These are phyloP conservation scores for Lipomyces lipofer DNA, from an alignment of 805 yeast genomes.

Conservation along the genomic window DNA sequence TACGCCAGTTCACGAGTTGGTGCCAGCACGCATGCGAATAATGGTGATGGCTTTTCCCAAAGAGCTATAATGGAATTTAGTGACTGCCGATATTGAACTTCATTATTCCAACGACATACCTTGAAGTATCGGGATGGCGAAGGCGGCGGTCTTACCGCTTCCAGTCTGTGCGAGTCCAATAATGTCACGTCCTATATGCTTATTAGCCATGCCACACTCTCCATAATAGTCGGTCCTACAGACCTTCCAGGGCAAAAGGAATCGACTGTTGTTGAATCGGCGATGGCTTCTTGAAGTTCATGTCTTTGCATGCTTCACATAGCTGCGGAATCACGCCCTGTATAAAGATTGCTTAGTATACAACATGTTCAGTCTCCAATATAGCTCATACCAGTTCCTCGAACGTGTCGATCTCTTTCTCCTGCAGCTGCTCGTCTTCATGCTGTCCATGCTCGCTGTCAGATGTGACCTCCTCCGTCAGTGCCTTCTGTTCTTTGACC, in stretches of 20 bases:
- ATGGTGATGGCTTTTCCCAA: conserved; percentile 86
- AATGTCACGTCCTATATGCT: conserved; percentile 58
- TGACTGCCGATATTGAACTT: background rate
- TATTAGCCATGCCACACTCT: background rate
- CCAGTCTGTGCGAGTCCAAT: conserved; percentile 98
- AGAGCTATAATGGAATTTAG: conserved; percentile 46
- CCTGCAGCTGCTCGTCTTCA: conserved; percentile 22
- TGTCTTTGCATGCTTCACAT: conserved; percentile 69
- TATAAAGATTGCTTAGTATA: conserved; percentile 4
- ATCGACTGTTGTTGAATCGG: conserved; percentile 91
- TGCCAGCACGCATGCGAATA: conserved; percentile 83
- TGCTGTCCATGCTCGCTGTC: conserved; percentile 37
- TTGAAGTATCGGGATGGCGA: conserved; percentile 93
- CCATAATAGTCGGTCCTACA: background rate
- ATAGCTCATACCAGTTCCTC: conserved; percentile 21
- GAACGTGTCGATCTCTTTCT: conserved; percentile 31
- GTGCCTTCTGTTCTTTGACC: conserved; percentile 50
- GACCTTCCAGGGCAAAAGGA: conserved; percentile 84
- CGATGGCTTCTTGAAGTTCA: conserved; percentile 81
- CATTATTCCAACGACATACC: background rate
- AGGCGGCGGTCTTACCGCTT: conserved; percentile 97
- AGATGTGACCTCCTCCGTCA: conserved; percentile 7
- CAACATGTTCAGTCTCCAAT: background rate
- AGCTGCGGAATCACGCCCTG: conserved; percentile 70
- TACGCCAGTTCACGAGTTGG: conserved; percentile 62